Percentiles rank a stretch among this genome's conserved stretches.
phyloP scores from a whole-genome alignment of 768 basidiomycete species.

The Cystobasidium ongulense region DNA sequence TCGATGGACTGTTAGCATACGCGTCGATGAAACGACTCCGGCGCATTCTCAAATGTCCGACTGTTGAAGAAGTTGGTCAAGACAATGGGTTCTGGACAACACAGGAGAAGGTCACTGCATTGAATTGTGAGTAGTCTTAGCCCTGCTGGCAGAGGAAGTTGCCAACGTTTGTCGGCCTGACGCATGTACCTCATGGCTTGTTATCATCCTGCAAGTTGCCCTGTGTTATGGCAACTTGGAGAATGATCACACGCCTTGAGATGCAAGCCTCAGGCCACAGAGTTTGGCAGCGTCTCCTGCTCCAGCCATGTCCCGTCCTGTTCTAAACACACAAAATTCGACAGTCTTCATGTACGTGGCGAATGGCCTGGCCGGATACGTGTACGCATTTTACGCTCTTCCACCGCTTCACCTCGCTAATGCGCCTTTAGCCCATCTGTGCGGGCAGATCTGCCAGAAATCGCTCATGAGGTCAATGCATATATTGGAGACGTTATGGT shows the following conservation, averaged over 20 bases:
- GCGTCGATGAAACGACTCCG: background rate
- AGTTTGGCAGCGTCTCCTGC: no score
- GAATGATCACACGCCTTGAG: no score
- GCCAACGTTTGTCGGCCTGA: no score
- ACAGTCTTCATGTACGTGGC: background rate
- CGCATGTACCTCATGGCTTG: no score
- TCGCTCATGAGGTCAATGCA: background rate
- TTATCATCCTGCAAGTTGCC: no score
- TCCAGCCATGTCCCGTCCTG: background rate
- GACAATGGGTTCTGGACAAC: background rate
- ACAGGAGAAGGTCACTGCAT: background rate
- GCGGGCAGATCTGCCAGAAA: background rate
- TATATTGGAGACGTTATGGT: background rate
- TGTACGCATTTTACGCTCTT: background rate
- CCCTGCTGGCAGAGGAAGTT: no score
- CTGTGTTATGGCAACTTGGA: no score
- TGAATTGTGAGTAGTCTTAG: slow-evolving; percentile 4
- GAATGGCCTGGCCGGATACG: background rate
- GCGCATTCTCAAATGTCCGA: background rate
- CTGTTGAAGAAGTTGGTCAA: background rate
- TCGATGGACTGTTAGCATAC: background rate
- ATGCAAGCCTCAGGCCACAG: no score
- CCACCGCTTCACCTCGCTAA: no score
- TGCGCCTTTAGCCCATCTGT: background rate
- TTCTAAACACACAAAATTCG: background rate